Evolutionary conservation across 306 rosid genomes (phyloP).

Genomic region (Begonia peltatifolia): DNA sequence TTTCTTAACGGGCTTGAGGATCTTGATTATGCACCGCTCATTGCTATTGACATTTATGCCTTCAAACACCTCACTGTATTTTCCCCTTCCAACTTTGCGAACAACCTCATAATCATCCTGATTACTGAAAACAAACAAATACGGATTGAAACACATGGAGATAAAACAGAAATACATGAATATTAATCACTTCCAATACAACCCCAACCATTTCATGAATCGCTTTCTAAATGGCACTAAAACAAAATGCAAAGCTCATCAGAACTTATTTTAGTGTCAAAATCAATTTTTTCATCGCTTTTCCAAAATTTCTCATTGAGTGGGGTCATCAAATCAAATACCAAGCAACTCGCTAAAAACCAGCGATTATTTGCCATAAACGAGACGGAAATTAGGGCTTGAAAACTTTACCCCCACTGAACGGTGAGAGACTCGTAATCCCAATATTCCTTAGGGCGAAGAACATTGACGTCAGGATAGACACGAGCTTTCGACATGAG

Average conservation of each 20-base stretch:
- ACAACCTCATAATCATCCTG: constrained; percentile 98
- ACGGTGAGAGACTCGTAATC: constrained; percentile 33
- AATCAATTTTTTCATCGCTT: too few species aligned
- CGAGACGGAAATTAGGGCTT: too few species aligned
- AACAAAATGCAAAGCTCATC: too few species aligned
- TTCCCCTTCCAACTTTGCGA: constrained; percentile 88
- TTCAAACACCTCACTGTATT: constrained; percentile 95
- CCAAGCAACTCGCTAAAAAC: too few species aligned
- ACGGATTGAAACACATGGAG: not conserved
- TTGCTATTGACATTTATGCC: constrained; percentile 77
- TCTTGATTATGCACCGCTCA: constrained; percentile 88
- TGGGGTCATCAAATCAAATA: too few species aligned
- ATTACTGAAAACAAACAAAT: constrained; percentile 18
- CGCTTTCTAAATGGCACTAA: too few species aligned
- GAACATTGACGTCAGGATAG: constrained; percentile 30
- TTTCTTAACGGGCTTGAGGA: constrained; percentile 98
- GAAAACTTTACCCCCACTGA: constrained; percentile 28
- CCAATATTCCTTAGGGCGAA: constrained; percentile 42
- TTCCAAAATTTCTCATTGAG: too few species aligned
- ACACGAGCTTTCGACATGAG: constrained; percentile 39
- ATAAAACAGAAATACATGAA: too few species aligned
- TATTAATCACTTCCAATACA: too few species aligned
- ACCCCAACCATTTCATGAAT: too few species aligned
- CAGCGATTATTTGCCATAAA: too few species aligned
- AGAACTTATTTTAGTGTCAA: too few species aligned